These are phyloP conservation scores for Boletus sp. DNA, from an alignment of 768 basidiomycete species.

Conservation along the genomic window DNA sequence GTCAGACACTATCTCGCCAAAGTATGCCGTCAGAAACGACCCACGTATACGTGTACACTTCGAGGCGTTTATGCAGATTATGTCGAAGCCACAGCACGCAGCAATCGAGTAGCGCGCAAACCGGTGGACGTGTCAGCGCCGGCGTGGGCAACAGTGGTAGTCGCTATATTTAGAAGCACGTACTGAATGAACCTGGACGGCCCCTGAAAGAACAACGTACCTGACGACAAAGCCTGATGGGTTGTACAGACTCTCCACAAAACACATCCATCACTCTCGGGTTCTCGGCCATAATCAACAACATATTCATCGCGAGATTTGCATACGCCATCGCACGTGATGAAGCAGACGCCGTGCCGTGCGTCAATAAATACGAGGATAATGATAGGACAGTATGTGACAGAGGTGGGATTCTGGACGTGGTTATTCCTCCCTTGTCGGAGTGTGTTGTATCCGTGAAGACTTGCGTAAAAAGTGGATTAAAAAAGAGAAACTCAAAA, in stretches of 20 bases:
- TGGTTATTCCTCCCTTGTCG: constrained; percentile 23
- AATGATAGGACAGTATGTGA: constrained; percentile 52
- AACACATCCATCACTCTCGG: constrained; percentile 45
- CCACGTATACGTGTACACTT: constrained; percentile 56
- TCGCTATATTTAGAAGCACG: constrained; percentile 37
- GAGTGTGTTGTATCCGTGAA: constrained; percentile 39
- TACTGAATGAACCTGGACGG: neutral
- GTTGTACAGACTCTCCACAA: constrained; percentile 39
- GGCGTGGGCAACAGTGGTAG: constrained; percentile 48
- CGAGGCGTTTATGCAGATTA: constrained; percentile 62
- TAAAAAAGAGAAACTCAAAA: constrained; percentile 58
- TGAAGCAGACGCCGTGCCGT: constrained; percentile 61
- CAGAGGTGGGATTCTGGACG: constrained; percentile 34
- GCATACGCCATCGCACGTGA: constrained; percentile 63
- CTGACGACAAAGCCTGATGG: constrained; percentile 63
- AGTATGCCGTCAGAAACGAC: constrained; percentile 17
- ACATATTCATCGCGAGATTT: constrained; percentile 50
- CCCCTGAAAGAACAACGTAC: constrained; percentile 31
- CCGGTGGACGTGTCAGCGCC: constrained; percentile 40
- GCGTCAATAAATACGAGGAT: constrained; percentile 64
- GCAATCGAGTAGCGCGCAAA: constrained; percentile 65
- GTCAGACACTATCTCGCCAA: neutral
- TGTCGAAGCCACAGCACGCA: constrained; percentile 70
- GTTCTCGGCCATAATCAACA: constrained; percentile 53
- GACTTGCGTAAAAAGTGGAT: constrained; percentile 47